Conservation (phyloP, 2,329 filamentous ascomycete genomes). For the Fusarium falciforme region DNA sequence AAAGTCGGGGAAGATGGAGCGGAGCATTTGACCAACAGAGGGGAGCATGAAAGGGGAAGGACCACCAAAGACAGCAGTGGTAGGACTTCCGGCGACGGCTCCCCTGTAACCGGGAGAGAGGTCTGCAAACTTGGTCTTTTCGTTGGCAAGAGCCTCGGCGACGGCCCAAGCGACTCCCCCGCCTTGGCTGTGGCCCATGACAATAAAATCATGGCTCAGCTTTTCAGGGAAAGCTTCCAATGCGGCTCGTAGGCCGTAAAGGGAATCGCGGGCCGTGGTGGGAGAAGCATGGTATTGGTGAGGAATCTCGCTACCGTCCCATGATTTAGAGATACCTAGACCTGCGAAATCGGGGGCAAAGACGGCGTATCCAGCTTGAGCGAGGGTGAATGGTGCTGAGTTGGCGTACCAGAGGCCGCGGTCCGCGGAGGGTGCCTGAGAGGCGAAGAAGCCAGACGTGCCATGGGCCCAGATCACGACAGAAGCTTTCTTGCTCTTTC, state of each 20-base stretch:
- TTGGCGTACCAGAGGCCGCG: constrained; percentile 56
- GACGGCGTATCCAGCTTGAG: constrained; percentile 56
- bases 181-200: constrained; percentile 60
- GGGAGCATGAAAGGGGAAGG: not conserved
- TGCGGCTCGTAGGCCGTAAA: constrained; percentile 56
- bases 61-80: constrained; percentile 30
- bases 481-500: not conserved
- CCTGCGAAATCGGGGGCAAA: constrained; percentile 59
- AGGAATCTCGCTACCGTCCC: constrained; percentile 49
- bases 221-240: constrained; percentile 52
- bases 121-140: constrained; percentile 35
- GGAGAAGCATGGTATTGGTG: constrained; percentile 55
- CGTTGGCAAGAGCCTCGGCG: constrained; percentile 43
- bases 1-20: constrained; percentile 25
- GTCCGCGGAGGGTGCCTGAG: constrained; percentile 54
- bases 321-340: constrained; percentile 51
- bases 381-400: constrained; percentile 53
- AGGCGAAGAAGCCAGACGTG: constrained; percentile 54
- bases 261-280: constrained; percentile 55
- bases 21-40: not conserved
- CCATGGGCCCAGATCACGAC: constrained; percentile 59
- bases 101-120: constrained; percentile 50
- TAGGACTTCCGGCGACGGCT: constrained; percentile 47
- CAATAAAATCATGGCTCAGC: constrained; percentile 53
- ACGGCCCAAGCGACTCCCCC: constrained; percentile 56